Conservation (phyloP, 345 rosid species). For the Rhizophora apiculata region DNA sequence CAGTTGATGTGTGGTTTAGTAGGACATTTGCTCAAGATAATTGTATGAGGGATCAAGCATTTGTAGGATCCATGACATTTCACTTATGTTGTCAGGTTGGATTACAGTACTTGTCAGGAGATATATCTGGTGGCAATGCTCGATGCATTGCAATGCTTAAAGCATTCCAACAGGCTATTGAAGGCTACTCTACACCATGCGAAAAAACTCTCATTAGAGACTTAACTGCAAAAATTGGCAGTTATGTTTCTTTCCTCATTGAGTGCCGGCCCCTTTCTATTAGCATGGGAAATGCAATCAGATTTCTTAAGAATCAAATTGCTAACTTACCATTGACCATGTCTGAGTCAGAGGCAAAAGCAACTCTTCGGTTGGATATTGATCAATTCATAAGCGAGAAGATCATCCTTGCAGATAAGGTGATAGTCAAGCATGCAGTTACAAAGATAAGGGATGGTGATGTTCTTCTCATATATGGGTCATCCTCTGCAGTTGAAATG, state of each 20-base stretch:
- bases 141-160: conserved; percentile 97
- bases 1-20: not conserved
- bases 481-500: conserved; percentile 91
- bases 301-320: conserved; percentile 68
- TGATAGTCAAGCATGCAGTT: conserved; percentile 83
- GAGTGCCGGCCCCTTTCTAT: conserved; percentile 90
- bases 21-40: conserved; percentile 1
- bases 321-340: conserved; percentile 65
- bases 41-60: not conserved
- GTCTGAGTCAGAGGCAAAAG: conserved; percentile 75
- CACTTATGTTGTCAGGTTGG: conserved; percentile 61
- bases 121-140: conserved; percentile 86
- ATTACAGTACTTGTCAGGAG: conserved; percentile 80
- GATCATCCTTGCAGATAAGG: conserved; percentile 66
- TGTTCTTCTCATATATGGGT: conserved; percentile 90
- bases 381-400: conserved; percentile 78
- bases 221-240: conserved; percentile 75
- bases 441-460: conserved; percentile 89
- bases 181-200: conserved; percentile 72
- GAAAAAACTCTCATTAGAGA: conserved; percentile 77
- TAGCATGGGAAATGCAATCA: conserved; percentile 94
- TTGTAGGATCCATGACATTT: not conserved
- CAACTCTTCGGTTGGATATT: conserved; percentile 65
- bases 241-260: conserved; percentile 79
- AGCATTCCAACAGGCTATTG: conserved; percentile 83